Evolutionary conservation across 169 alveolate species (phyloP), one percentile per base, ranked within the genome.

Genomic region (Eimeria acervulina): DNA sequence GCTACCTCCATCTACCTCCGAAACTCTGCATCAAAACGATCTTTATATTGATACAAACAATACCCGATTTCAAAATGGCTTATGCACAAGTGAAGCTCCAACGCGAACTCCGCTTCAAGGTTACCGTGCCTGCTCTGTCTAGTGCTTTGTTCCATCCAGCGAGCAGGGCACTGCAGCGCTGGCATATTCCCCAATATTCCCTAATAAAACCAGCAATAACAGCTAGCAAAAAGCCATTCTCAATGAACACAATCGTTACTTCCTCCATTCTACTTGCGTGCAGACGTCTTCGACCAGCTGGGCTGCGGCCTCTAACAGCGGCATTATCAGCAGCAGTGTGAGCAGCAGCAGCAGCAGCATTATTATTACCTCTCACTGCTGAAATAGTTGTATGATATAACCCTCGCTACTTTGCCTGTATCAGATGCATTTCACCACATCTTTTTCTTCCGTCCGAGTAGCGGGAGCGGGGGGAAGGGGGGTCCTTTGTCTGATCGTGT

Each of bases 291-390:
- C 66, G 66, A 26, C 26, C 6, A 55, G 80, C 80, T 68, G 8
- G 36, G 80, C 80, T 68, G 80, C 13, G 44, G 38, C 80, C 80
- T 68, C 47, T 42, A 68, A 42, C 47, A 28, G 80, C 80, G 28
- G 42, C 80, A 26, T 4, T 10, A 7, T 42, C 42, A n/a, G 42
- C 80, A 26, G 80, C 28, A 68, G 47, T 33, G n/a, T 68, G 80
- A 8, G 21, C 7, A 68, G 80, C 44, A 68, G 42, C 42, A 19
- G 80, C 38, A 68, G 80, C 38, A 68, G 38, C 21, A 68, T 38
- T 23, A n/a, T 28, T 68, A 33, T n/a, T 68, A 68, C 80, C 8
- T n/a, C 31, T 68, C 28, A n/a, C 42, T 7, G 21, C 21, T 68
- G 13, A 12, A 68, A 42, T 33, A 13, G 26, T 68, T 55, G 15